Evolutionary conservation across 352 stramenopile genomes (phyloP).

Genomic region (Phytopythium helicoides): DNA sequence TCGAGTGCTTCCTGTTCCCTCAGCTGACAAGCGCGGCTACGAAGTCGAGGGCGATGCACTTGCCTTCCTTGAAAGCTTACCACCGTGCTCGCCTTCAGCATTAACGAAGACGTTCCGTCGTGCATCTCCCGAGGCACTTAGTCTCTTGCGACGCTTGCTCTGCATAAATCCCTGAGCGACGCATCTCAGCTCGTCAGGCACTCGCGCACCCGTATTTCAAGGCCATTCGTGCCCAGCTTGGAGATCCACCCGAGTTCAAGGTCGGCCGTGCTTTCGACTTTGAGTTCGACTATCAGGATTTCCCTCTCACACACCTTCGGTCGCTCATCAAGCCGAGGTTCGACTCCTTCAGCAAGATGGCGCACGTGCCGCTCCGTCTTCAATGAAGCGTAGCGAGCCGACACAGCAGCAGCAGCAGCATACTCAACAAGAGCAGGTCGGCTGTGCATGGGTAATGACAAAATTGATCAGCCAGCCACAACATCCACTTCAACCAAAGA

Average conservation of each 20-base stretch:
- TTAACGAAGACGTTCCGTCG: constrained; percentile 67
- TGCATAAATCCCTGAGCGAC: constrained; percentile 90
- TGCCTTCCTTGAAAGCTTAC: constrained; percentile 72
- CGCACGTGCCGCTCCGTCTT: constrained; percentile 5
- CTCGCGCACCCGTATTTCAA: constrained; percentile 92
- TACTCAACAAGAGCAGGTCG: background rate
- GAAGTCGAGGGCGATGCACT: constrained; percentile 70
- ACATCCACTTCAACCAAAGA: background rate
- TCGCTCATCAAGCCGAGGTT: constrained; percentile 80
- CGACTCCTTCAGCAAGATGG: constrained; percentile 58
- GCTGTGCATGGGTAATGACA: background rate
- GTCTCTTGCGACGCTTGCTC: constrained; percentile 60
- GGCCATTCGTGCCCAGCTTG: constrained; percentile 61
- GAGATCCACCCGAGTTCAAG: constrained; percentile 62
- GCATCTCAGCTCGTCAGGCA: constrained; percentile 86
- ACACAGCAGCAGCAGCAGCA: constrained; percentile 3
- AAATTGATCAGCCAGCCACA: background rate
- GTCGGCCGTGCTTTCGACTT: constrained; percentile 77
- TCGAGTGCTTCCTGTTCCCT: constrained; percentile 60
- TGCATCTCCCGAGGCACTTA: constrained; percentile 66
- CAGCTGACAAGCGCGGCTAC: constrained; percentile 76
- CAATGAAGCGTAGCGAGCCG: background rate
- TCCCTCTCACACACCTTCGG: constrained; percentile 51
- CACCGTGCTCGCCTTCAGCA: constrained; percentile 65
- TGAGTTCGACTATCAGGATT: constrained; percentile 80